Evolutionary conservation across 2,329 filamentous ascomycete genomes (phyloP).

Genomic region (Scopulariopsis brevicaulis): DNA sequence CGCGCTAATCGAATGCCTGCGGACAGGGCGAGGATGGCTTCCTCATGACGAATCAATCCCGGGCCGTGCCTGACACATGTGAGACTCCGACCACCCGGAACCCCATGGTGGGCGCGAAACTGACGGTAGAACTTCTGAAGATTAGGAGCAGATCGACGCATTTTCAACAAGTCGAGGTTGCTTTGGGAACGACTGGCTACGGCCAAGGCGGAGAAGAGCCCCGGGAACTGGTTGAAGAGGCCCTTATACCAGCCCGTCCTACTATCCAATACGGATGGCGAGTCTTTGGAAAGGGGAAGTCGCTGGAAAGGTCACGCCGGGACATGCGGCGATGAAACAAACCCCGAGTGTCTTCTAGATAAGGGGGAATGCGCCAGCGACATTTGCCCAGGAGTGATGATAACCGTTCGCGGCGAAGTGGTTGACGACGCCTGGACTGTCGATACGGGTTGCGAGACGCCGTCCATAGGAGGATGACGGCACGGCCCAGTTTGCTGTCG

Average conservation of each 20-base stretch:
- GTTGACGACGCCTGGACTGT: background rate
- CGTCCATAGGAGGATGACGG: conserved; percentile 1
- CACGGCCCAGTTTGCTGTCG: conserved; percentile 5
- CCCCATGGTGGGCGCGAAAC: background rate
- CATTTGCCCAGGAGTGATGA: background rate
- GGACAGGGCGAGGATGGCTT: conserved; percentile 48
- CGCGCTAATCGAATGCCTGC: conserved; percentile 6
- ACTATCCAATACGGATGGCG: conserved; percentile 27
- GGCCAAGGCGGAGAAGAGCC: conserved; percentile 30
- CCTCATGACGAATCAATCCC: conserved; percentile 45
- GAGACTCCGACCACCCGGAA: conserved; percentile 16
- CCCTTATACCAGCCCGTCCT: conserved; percentile 45
- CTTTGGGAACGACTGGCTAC: conserved; percentile 46
- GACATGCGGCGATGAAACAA: background rate
- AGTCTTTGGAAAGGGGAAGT: conserved; percentile 12
- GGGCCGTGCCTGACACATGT: conserved; percentile 49
- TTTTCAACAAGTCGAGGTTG: conserved; percentile 46
- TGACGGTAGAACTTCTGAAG: background rate
- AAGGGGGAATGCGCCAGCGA: background rate
- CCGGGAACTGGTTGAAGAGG: conserved; percentile 39
- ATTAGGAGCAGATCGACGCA: conserved; percentile 50
- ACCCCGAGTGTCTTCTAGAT: background rate
- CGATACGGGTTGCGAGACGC: background rate
- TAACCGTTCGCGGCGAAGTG: background rate
- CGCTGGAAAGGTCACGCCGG: background rate